Base-by-base conservation (phyloP, 148 eudicot genomes). In the Rhododendron griersonianum region DNA sequence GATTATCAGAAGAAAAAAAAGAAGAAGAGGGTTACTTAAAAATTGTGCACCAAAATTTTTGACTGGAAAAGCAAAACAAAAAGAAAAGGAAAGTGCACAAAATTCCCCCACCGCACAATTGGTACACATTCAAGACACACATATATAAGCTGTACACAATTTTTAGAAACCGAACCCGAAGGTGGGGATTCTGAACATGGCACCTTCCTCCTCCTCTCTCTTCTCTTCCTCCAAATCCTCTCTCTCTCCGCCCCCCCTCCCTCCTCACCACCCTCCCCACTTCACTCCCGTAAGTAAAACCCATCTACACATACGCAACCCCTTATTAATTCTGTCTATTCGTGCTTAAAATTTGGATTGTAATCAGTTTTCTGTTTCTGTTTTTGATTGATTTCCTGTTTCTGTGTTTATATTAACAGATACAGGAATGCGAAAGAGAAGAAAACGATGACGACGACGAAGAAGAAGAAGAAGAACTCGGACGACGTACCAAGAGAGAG, bases 361-460 rank as follows among this genome's bases (percentile, higher is more conserved):
- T 9, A 11, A 67, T 2, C 19, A 79, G 80, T 30, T 28, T 77
- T 81, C 13, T 78, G 18, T 14, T 13, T 59, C 15, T 74, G 30
- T 55, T 25, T 37, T 55, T 77, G 44, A 30, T 53, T 55, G 59
- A 55, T 55, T 59, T 11, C 45, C 13, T 21, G 50, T 78, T 37
- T 13, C 55, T 11, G 18, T 16, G 15, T 55, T 86, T 16, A 50
- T 82, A 50, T 21, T 83, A 89, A 81, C 93, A 97, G 99, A 97
- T 97, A 87, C 94, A 91, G 73, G 98, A 89, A 89, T 89, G 89
- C 45, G 91, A 89, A 13, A 86, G 81, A 53, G 90, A 96, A 92
- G 99, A 92, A 28, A 94, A 91, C 11, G 99, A 95, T 50, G 92
- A 91, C 3, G 98, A 94, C 51, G 97, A 94, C 67, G 88, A 89